Evolutionary conservation across 306 rosid species (phyloP).

Genomic region (Gynostemma pentaphyllum): DNA sequence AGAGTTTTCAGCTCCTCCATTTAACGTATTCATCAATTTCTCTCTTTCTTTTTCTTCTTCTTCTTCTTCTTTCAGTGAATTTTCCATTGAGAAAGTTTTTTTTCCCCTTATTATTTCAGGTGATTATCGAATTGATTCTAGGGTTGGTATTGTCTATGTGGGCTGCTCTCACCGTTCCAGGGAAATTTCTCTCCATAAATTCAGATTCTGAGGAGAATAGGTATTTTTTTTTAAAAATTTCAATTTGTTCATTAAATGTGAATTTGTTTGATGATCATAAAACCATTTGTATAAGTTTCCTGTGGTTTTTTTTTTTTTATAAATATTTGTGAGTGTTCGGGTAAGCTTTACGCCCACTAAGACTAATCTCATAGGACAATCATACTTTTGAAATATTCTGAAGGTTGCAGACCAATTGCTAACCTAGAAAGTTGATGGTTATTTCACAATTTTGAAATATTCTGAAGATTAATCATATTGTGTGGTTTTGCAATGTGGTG

Average conservation of each 20-base stretch:
- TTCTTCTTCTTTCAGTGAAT: neutral
- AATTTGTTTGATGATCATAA: too few species aligned
- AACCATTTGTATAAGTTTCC: too few species aligned
- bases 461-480: neutral
- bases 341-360: too few species aligned
- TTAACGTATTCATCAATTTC: constrained; percentile 29
- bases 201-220: constrained; percentile 77
- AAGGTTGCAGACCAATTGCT: neutral
- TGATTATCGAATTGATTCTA: constrained; percentile 44
- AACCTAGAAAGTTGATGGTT: neutral
- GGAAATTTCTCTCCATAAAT: constrained; percentile 58
- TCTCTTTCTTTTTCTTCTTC: neutral
- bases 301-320: too few species aligned
- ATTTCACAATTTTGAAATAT: neutral
- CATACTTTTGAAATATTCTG: too few species aligned
- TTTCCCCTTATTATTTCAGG: constrained; percentile 23
- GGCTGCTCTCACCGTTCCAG: constrained; percentile 68
- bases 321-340: too few species aligned
- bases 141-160: constrained; percentile 55
- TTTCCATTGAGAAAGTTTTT: neutral
- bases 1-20: constrained; percentile 79
- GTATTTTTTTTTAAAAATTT: constrained; percentile 20
- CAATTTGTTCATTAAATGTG: neutral
- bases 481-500: neutral
- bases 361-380: too few species aligned